These are phyloP conservation scores for Monosporascus cannonballus DNA, from an alignment of 2,329 filamentous ascomycete species.

Conservation along the genomic window DNA sequence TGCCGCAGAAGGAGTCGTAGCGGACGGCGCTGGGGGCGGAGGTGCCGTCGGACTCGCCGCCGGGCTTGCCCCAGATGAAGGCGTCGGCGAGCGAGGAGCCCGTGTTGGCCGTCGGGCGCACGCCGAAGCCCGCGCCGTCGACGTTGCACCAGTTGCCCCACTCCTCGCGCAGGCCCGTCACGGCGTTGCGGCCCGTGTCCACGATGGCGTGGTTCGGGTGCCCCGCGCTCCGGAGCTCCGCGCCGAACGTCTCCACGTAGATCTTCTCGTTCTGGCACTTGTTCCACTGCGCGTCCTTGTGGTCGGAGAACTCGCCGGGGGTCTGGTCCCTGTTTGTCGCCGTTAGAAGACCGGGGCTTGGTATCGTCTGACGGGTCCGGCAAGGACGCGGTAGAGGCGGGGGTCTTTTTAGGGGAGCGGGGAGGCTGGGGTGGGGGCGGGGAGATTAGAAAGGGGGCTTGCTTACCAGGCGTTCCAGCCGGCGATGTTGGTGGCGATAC, in stretches of 20 bases:
- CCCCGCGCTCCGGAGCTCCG: slow-evolving; percentile 47
- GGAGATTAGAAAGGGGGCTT: slow-evolving; percentile 19
- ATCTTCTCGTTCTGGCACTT: slow-evolving; percentile 48
- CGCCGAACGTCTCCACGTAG: slow-evolving; percentile 61
- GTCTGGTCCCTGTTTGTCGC: slow-evolving; percentile 16
- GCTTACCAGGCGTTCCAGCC: slow-evolving; percentile 49
- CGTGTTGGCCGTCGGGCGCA: slow-evolving; percentile 48
- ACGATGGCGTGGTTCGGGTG: slow-evolving; percentile 34
- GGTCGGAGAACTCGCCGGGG: slow-evolving; percentile 26
- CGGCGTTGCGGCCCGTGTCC: slow-evolving; percentile 30
- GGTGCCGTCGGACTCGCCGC: slow-evolving; percentile 41
- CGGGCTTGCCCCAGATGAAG: slow-evolving; percentile 60
- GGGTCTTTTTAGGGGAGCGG: too few relatives aligned
- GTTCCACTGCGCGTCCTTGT: slow-evolving; percentile 38
- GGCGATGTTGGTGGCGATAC: slow-evolving; percentile 51
- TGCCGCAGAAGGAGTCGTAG: slow-evolving; percentile 51
- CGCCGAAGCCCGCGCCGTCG: slow-evolving; percentile 51
- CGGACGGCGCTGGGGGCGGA: slow-evolving; percentile 35
- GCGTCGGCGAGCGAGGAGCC: slow-evolving; percentile 49
- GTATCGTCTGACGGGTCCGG: too few relatives aligned
- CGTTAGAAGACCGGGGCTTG: background rate
- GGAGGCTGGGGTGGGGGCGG: background rate
- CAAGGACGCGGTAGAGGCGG: too few relatives aligned
- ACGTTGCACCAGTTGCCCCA: slow-evolving; percentile 62
- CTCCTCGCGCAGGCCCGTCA: slow-evolving; percentile 42